These are phyloP conservation scores for Entoloma clypeatum DNA, from an alignment of 1,284 basidiomycete genomes.

Conservation along the genomic window DNA sequence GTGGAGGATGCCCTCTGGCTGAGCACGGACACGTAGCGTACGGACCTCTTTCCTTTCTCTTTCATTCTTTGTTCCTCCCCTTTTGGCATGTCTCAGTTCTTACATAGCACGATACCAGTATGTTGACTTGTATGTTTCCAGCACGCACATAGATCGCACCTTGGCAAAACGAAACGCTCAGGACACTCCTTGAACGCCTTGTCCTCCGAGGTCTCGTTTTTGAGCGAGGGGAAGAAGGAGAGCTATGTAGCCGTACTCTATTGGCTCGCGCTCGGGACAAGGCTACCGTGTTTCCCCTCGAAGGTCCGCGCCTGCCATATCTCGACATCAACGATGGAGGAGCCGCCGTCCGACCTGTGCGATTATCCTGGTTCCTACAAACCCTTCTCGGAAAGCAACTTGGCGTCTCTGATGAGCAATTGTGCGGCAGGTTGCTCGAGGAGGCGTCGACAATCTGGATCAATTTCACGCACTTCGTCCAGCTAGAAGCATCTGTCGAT, in stretches of 20 bases:
- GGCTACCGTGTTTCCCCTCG: not conserved
- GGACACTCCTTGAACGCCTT: slow-evolving; percentile 11
- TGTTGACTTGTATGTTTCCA: slow-evolving; percentile 1
- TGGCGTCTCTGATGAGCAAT: not conserved
- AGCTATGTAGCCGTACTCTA: slow-evolving; percentile 8
- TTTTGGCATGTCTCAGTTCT: slow-evolving; percentile 10
- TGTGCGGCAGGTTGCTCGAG: slow-evolving; percentile 4
- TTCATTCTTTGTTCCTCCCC: too few relatives aligned
- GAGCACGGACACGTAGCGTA: too few relatives aligned
- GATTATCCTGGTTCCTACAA: slow-evolving; percentile 10
- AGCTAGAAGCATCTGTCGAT: slow-evolving; percentile 9
- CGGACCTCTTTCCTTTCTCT: too few relatives aligned
- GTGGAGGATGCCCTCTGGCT: too few relatives aligned
- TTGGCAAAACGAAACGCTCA: too few relatives aligned
- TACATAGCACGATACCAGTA: slow-evolving; percentile 4
- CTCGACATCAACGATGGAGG: slow-evolving; percentile 1
- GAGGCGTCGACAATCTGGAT: slow-evolving; percentile 7
- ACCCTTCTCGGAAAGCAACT: slow-evolving; percentile 10
- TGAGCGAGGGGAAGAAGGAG: slow-evolving; percentile 9
- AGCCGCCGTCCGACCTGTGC: slow-evolving; percentile 8
- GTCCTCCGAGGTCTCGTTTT: slow-evolving; percentile 9
- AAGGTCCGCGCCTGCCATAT: not conserved
- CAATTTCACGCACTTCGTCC: slow-evolving; percentile 16
- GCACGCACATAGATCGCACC: too few relatives aligned
- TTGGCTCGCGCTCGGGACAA: slow-evolving; percentile 10